phyloP scores from a whole-genome alignment of 31 red algal genomes.

The Endocladia muricata region DNA sequence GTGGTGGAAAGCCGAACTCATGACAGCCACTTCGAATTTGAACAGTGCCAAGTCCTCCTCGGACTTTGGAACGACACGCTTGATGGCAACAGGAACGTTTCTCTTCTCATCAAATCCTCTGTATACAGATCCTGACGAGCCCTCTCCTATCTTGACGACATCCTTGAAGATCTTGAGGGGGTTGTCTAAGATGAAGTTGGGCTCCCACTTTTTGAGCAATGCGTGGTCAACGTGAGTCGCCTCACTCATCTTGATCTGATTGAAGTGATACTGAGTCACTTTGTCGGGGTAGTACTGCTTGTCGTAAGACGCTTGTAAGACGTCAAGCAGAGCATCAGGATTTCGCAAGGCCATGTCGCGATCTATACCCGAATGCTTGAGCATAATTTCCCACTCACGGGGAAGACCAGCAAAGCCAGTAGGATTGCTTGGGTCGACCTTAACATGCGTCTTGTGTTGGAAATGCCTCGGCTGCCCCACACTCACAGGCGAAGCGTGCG shows the following conservation, averaged over 20 bases:
- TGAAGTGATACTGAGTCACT: conserved; percentile 48
- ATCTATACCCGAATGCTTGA: conserved; percentile 86
- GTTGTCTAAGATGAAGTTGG: conserved; percentile 66
- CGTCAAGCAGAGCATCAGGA: conserved; percentile 82
- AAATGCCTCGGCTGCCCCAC: conserved; percentile 83
- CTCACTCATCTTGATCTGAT: conserved; percentile 62
- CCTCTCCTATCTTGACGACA: conserved; percentile 90
- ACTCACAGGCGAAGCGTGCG: conserved; percentile 24
- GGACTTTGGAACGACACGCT: conserved; percentile 67
- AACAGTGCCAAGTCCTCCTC: conserved; percentile 71
- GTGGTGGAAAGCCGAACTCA: conserved; percentile 79
- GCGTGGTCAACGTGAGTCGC: conserved; percentile 55
- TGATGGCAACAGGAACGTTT: conserved; percentile 78
- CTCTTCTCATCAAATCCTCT: conserved; percentile 46
- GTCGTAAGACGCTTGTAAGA: conserved; percentile 72
- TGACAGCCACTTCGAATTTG: conserved; percentile 89
- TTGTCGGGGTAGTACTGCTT: conserved; percentile 52
- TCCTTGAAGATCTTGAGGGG: conserved; percentile 73
- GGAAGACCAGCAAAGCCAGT: conserved; percentile 93
- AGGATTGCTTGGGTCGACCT: conserved; percentile 57
- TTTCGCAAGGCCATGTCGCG: conserved; percentile 73
- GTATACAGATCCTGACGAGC: conserved; percentile 87
- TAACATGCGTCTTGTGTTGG: conserved; percentile 85
- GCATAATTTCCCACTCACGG: conserved; percentile 86
- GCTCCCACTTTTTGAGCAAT: conserved; percentile 63